These are phyloP conservation scores for Colletotrichum aenigma DNA, from an alignment of 2,329 filamentous ascomycete species.

Conservation along the genomic window DNA sequence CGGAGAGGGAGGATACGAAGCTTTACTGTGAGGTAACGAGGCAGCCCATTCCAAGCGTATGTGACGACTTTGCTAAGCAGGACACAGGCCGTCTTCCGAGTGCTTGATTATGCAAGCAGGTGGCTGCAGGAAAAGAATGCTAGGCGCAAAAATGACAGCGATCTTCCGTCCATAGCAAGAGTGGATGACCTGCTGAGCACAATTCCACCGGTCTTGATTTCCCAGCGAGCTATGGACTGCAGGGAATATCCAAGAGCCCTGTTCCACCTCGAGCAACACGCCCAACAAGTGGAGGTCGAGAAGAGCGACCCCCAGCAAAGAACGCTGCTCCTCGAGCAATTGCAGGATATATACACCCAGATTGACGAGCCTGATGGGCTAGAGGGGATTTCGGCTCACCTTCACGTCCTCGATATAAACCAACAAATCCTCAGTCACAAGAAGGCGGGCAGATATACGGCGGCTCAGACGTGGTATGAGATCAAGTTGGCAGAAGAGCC, in stretches of 20 bases:
- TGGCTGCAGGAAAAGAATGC: slow-evolving; percentile 83
- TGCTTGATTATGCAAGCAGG: slow-evolving; percentile 88
- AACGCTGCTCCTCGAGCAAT: slow-evolving; percentile 72
- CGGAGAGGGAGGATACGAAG: slow-evolving; percentile 76
- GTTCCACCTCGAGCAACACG: slow-evolving; percentile 94
- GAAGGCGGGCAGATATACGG: slow-evolving; percentile 91
- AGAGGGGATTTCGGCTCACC: slow-evolving; percentile 88
- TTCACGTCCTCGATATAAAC: slow-evolving; percentile 87
- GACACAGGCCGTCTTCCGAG: slow-evolving; percentile 79
- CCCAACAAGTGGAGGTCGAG: slow-evolving; percentile 55
- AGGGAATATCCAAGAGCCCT: slow-evolving; percentile 90
- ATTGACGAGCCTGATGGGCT: slow-evolving; percentile 98
- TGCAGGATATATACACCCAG: slow-evolving; percentile 94
- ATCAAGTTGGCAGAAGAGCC: slow-evolving; percentile 83
- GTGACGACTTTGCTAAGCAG: neutral
- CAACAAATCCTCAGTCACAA: slow-evolving; percentile 93
- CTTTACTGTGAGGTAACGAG: slow-evolving; percentile 79
- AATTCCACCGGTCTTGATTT: slow-evolving; percentile 77
- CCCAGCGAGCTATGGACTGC: slow-evolving; percentile 88
- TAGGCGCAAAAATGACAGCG: slow-evolving; percentile 30
- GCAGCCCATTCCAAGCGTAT: slow-evolving; percentile 22
- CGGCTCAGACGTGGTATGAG: slow-evolving; percentile 98
- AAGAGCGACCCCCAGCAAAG: slow-evolving; percentile 54
- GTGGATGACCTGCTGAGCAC: slow-evolving; percentile 58
- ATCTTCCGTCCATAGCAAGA: slow-evolving; percentile 53